Evolutionary conservation across 768 basidiomycete species (phyloP), one percentile per base, ranked within the genome.

Genomic region (Calocybe cyanea): DNA sequence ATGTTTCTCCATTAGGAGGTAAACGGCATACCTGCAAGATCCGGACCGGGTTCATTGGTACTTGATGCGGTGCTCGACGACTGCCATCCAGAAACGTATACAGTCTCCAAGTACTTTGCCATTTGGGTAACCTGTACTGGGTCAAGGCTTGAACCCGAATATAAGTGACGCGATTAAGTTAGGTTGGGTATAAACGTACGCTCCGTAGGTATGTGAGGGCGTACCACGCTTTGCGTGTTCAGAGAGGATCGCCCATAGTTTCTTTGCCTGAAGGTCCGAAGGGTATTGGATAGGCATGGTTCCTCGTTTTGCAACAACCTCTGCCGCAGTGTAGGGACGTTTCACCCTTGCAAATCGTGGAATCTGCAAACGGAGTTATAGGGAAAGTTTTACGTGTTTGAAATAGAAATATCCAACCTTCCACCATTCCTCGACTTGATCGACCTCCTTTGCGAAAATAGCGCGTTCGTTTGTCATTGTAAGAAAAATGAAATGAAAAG

Each of bases 111-210:
- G 65, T 97, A 90, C 63, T 89, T 90, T 19, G 95, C 94, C 96
- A 99, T 99, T 68, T 99, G 96, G 0, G 94, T 97, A 39, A 97
- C 80, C 67, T 99, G 96, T 5, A 99, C 92, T 0, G 94, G 91
- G 64, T 99, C 96, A 53, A 99, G 84, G 17, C 95, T 97, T 56
- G 7, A 19, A n/a, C 9, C 4, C 34, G 17, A 19, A 19, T 43
- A 19, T 2, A 35, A 25, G 28, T 19, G 14, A 28, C 30, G 13
- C 20, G 25, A 30, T 23, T 34, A 30, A 39, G 9, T 14, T n/a
- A 20, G n/a, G 34, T 17, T 15, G n/a, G 28, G 38, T 5, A 11
- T 28, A 28, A 28, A 87, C 94, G 79, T 63, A 97, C 92, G 94
- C 94, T 71, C 96, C 96, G 61, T 98, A 99, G 51, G 96, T 99